These are phyloP conservation scores for Polytrichum formosum DNA, from an alignment of 225 moss, liverwort and hornwort species.

Conservation along the genomic window DNA sequence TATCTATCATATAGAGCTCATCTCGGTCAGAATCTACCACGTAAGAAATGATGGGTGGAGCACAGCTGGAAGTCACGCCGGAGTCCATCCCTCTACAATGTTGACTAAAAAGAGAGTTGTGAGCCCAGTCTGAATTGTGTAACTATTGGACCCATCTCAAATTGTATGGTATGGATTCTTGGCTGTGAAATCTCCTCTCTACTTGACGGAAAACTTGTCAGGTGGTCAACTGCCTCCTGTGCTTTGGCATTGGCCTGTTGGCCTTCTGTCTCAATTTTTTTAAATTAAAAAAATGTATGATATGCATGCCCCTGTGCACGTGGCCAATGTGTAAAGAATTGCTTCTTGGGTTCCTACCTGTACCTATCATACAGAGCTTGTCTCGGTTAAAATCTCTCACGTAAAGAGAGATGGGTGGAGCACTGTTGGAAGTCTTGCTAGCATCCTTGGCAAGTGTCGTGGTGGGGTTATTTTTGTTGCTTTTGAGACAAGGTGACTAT, in stretches of 20 bases:
- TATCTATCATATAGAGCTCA: no score
- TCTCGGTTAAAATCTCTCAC: constrained; percentile 3
- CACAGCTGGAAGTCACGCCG: constrained; percentile 48
- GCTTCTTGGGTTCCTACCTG: constrained; percentile 18
- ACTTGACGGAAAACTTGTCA: no score
- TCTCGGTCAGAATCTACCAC: constrained; percentile 2
- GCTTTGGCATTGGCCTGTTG: no score
- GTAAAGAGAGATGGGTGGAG: constrained; percentile 56
- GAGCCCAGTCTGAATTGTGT: neutral
- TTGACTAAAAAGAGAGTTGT: neutral
- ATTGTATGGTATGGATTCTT: neutral
- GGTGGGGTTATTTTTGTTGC: no score
- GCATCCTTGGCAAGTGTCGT: neutral
- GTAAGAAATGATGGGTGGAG: constrained; percentile 54
- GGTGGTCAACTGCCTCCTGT: no score
- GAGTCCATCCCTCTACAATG: constrained; percentile 17
- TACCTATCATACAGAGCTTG: constrained; percentile 40
- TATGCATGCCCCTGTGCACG: neutral
- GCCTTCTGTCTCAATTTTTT: no score
- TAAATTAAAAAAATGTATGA: neutral
- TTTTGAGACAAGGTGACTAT: no score
- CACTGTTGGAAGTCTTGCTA: constrained; percentile 50
- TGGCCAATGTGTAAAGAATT: neutral
- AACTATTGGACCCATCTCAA: neutral
- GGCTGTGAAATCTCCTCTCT: no score